Base-by-base conservation (phyloP, 768 basidiomycete species). In the Mrakia blollopis region DNA sequence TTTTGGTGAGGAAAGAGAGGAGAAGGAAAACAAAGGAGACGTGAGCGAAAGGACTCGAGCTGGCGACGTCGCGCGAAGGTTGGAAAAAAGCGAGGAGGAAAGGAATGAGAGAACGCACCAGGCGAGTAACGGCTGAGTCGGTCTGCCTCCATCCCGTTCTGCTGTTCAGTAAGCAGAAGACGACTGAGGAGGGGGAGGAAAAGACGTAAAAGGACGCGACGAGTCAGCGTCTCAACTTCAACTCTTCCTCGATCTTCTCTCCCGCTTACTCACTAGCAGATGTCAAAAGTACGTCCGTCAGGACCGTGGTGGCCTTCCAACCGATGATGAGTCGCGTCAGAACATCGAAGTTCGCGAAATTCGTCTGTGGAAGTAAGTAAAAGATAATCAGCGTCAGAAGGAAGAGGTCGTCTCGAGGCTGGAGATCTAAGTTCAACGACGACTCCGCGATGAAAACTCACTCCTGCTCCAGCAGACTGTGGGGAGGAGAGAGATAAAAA, bases 81-180 rank as follows among this genome's bases (percentile, higher is more conserved):
- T n/a, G n/a, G n/a, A n/a, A n/a, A n/a, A n/a, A n/a, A n/a, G n/a
- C n/a, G 39, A 41, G 39, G 39, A 41, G 11, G 39, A 41, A 41
- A 47, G 7, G 13, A 16, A 47, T 2, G 9, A 47, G 44, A 16
- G 13, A 7, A 47, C 44, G 13, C 2, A 47, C 65, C 21, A 68
- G 39, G 25, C 65, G 65, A 44, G 65, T 68, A 39, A 68, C 65
- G 7, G 65, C 65, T 21, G 37, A 39, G 25, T 68, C 65, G 23
- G 65, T 68, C 23, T 68, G 35, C 18, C 65, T 18, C 65, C 65
- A 68, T 23, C 65, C 65, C 1, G 65, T 68, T 6, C 65, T 35
- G 37, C 65, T 68, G 21, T 41, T 23, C 32, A 68, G 65, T 4
- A 68, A 23, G 3, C 35, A 35, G 25, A 18, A 35, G 11, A 68